phyloP scores from a whole-genome alignment of 2,329 filamentous ascomycete species.

The Talaromyces piceae region DNA sequence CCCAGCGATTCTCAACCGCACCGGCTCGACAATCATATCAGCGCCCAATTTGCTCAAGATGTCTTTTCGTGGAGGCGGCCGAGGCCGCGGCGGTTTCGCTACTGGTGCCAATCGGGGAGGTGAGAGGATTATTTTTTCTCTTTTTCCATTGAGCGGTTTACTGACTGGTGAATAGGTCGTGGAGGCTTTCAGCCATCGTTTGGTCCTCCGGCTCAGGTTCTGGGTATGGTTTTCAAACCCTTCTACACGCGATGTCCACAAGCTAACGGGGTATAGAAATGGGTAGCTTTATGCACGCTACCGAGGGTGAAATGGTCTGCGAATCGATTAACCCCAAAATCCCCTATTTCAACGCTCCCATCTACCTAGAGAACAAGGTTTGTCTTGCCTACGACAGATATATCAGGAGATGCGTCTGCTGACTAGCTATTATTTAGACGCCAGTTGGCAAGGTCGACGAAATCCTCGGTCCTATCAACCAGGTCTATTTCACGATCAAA shows the following conservation, averaged over 20 bases:
- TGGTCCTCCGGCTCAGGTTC: conserved; percentile 55
- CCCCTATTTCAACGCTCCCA: conserved; percentile 97
- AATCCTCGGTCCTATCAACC: conserved; percentile 93
- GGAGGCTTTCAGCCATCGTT: conserved; percentile 56
- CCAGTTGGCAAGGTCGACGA: conserved; percentile 96
- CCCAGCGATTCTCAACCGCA: conserved; percentile 23
- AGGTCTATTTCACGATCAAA: conserved; percentile 98
- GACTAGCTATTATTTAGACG: conserved; percentile 45
- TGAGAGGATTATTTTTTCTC: conserved; percentile 13
- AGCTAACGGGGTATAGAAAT: conserved; percentile 57
- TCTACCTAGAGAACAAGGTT: conserved; percentile 98
- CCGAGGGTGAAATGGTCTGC: conserved; percentile 97
- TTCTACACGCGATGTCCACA: conserved; percentile 1
- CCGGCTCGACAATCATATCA: conserved; percentile 13
- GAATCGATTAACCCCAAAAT: conserved; percentile 91
- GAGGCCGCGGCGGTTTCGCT: conserved; percentile 44
- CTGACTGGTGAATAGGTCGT: conserved; percentile 41
- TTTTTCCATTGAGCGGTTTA: not conserved
- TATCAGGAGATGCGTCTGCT: not conserved
- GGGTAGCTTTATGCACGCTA: conserved; percentile 88
- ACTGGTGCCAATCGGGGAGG: conserved; percentile 48
- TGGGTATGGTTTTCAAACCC: conserved; percentile 37
- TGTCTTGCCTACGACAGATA: not conserved
- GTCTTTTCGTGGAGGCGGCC: conserved; percentile 57
- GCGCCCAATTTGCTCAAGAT: conserved; percentile 49